A percentile compares a stretch with the other conserved stretches of the same genome.
Evolutionary conservation across 768 basidiomycete species (phyloP).

Genomic region (Sporobolomyces pararoseus): DNA sequence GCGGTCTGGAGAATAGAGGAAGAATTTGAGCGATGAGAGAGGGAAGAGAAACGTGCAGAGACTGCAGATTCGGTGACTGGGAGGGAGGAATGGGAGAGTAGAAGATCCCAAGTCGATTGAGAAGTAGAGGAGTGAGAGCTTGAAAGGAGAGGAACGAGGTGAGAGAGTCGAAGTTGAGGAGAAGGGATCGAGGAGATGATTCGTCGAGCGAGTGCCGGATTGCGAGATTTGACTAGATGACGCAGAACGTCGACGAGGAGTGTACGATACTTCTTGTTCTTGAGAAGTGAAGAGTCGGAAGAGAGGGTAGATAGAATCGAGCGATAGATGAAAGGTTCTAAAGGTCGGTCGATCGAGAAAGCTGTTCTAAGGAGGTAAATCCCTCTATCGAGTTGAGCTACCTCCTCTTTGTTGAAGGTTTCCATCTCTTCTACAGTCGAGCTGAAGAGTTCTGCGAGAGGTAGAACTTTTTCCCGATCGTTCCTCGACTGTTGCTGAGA

Average conservation of each 20-base stretch:
- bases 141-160: constrained; percentile 9
- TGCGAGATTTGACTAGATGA: not conserved
- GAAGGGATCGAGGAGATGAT: constrained; percentile 13
- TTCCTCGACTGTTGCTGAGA: not conserved
- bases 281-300: not conserved
- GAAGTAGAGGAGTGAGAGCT: not conserved
- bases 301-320: not conserved
- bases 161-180: not conserved
- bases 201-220: not conserved
- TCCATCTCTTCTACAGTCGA: not conserved
- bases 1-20: not conserved
- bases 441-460: not conserved
- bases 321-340: not conserved
- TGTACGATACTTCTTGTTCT: not conserved
- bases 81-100: not conserved
- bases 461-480: not conserved
- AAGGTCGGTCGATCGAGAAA: not conserved
- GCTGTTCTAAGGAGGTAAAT: not conserved
- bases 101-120: not conserved
- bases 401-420: not conserved
- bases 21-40: not conserved
- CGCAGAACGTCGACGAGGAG: not conserved
- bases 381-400: not conserved
- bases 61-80: not conserved
- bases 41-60: constrained; percentile 14